A percentile compares a stretch with the other conserved stretches of the same genome.
phyloP scores from a whole-genome alignment of 2,329 filamentous ascomycete genomes.

The Boeremia lycopersici region DNA sequence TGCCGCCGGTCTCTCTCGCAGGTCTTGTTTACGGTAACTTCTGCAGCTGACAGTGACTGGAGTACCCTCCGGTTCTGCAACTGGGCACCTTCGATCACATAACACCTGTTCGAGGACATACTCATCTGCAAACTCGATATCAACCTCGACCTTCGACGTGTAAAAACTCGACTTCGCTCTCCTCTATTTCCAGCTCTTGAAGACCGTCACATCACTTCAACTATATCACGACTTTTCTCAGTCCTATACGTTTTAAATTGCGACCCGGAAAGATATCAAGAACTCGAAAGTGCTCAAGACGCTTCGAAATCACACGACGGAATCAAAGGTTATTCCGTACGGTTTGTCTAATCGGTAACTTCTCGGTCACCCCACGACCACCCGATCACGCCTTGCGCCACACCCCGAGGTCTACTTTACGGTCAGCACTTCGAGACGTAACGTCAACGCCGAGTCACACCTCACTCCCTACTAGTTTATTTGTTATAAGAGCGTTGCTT shows the following conservation, averaged over 20 bases:
- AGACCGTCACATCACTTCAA: slow-evolving; percentile 18
- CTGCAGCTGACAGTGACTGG: slow-evolving; percentile 54
- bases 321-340: slow-evolving; percentile 42
- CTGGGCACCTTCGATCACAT: slow-evolving; percentile 42
- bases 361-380: slow-evolving; percentile 50
- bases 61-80: slow-evolving; percentile 42
- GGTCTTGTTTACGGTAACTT: slow-evolving; percentile 50
- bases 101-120: slow-evolving; percentile 38
- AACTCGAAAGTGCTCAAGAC: slow-evolving; percentile 25
- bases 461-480: slow-evolving; percentile 41
- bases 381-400: slow-evolving; percentile 40
- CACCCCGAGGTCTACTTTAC: slow-evolving; percentile 43
- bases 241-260: slow-evolving; percentile 22
- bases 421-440: slow-evolving; percentile 46
- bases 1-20: slow-evolving; percentile 46
- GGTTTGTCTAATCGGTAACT: slow-evolving; percentile 50
- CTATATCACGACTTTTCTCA: slow-evolving; percentile 21
- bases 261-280: slow-evolving; percentile 28
- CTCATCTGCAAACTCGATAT: slow-evolving; percentile 41
- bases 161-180: slow-evolving; percentile 24
- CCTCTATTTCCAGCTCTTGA: slow-evolving; percentile 20
- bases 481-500: slow-evolving; percentile 27
- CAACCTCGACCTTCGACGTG: slow-evolving; percentile 31
- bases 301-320: slow-evolving; percentile 43
- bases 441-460: slow-evolving; percentile 36